These are phyloP conservation scores for Corchorus olitorius DNA, from an alignment of 345 rosid species.

Conservation along the genomic window DNA sequence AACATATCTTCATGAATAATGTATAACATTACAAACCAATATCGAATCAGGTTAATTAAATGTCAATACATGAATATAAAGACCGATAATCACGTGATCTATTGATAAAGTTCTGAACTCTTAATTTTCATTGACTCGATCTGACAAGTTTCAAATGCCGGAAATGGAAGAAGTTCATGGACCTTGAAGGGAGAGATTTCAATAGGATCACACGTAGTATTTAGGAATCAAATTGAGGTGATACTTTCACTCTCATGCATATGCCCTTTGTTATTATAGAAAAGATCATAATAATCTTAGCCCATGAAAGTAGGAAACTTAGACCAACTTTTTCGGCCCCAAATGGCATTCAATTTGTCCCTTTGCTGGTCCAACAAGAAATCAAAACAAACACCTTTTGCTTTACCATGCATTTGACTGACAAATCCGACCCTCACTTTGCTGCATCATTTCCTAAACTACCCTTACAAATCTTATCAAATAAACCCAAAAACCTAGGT, in stretches of 20 bases:
- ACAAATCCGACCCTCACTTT: background rate
- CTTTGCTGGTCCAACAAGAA: constrained; percentile 18
- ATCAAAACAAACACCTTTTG: constrained; percentile 9
- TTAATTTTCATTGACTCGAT: too few relatives aligned
- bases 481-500: background rate
- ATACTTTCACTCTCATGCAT: background rate
- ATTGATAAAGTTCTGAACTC: too few relatives aligned
- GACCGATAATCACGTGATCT: too few relatives aligned
- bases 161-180: too few relatives aligned
- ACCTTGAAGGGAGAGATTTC: too few relatives aligned
- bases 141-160: too few relatives aligned
- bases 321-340: background rate
- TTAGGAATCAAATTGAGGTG: background rate
- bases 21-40: too few relatives aligned
- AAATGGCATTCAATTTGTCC: background rate
- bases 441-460: constrained; percentile 5
- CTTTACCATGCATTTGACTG: constrained; percentile 9
- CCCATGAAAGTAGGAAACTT: constrained; percentile 12
- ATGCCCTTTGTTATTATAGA: background rate
- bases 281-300: background rate
- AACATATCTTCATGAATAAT: too few relatives aligned
- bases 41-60: too few relatives aligned
- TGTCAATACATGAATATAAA: too few relatives aligned
- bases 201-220: background rate
- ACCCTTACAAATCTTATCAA: background rate